A percentile compares a stretch with the other conserved stretches of the same genome.
phyloP scores from a whole-genome alignment of 78 protist genomes.

The Dictyostelium discoideum region dicty_2.7 NC_007089.4:3168501-3169000 shows the following conservation, averaged over 20 bases:
- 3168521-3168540: constrained; percentile 14
- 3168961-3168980: constrained; percentile 7
- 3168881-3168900: constrained; percentile 26
- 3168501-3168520: neutral
- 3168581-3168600: neutral
- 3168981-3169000: constrained; percentile 54
- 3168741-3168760: neutral
- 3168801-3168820: neutral
- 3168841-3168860: constrained; percentile 41
- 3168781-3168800: constrained; percentile 51
- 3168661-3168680: constrained; percentile 22
- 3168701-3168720: neutral
- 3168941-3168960: neutral
- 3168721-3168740: constrained; percentile 8
- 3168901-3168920: neutral
- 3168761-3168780: constrained; percentile 36
- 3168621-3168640: neutral
- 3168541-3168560: neutral
- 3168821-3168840: constrained; percentile 59
- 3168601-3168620: constrained; percentile 1
- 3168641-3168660: neutral
- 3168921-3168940: neutral
- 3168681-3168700: neutral
- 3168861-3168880: constrained; percentile 30
- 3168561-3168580: neutral